Percentiles rank a stretch among this genome's conserved stretches.
Evolutionary conservation across 768 basidiomycete genomes (phyloP).

Genomic region (Suillus subluteus): DNA sequence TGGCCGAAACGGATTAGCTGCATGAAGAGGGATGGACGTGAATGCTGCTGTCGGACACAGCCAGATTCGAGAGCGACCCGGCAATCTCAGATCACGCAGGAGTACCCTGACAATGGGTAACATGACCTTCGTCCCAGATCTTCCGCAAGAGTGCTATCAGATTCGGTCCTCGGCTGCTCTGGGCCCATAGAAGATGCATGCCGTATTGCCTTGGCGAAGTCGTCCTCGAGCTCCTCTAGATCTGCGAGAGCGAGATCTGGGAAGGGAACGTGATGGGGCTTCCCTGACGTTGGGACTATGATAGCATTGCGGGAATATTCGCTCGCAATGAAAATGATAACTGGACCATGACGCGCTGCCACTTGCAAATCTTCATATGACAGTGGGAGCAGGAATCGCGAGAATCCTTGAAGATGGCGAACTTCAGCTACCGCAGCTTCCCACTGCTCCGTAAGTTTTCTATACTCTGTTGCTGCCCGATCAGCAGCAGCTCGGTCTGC

Average conservation of each 20-base stretch:
- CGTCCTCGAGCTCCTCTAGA: not conserved
- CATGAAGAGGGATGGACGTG: not conserved
- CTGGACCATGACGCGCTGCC: constrained; percentile 17
- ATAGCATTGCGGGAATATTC: constrained; percentile 19
- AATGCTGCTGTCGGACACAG: not conserved
- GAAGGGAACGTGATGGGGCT: not conserved
- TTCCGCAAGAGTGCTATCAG: too few relatives aligned
- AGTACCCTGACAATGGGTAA: not conserved
- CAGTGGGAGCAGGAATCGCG: constrained; percentile 20
- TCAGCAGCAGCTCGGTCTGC: not conserved
- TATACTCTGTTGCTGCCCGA: constrained; percentile 8
- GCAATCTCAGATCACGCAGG: too few relatives aligned
- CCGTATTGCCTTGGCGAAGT: too few relatives aligned
- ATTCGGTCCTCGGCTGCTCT: not conserved
- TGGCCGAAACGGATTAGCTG: too few relatives aligned
- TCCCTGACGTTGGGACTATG: constrained; percentile 5
- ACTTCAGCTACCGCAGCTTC: constrained; percentile 11
- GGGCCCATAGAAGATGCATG: too few relatives aligned
- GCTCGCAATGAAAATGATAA: constrained; percentile 12
- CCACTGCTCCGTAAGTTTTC: constrained; percentile 14
- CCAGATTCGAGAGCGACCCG: not conserved
- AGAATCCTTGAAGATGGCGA: constrained; percentile 17
- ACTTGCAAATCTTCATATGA: constrained; percentile 15
- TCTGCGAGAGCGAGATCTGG: too few relatives aligned
- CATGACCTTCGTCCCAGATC: too few relatives aligned